Conservation (phyloP, 1,284 basidiomycete species). For the Psilocybe mexicana region DNA sequence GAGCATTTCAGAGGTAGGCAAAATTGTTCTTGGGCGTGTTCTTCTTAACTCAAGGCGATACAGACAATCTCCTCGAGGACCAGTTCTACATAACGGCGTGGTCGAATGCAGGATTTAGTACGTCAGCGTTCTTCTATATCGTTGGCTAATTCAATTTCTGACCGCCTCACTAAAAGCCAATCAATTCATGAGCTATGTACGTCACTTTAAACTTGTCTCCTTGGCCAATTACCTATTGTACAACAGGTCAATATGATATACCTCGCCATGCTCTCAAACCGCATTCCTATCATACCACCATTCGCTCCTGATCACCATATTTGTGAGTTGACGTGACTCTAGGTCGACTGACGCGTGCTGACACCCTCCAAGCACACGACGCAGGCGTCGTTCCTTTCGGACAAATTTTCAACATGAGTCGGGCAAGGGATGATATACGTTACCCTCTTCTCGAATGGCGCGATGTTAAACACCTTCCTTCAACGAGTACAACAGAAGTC, state of each 20-base stretch:
- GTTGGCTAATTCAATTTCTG: neutral
- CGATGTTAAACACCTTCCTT: conserved; percentile 30
- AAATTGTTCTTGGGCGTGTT: neutral
- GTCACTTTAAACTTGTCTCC: neutral
- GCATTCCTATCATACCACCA: conserved; percentile 41
- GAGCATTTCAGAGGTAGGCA: conserved; percentile 25
- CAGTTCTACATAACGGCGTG: conserved; percentile 32
- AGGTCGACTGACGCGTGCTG: neutral
- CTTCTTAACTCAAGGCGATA: neutral
- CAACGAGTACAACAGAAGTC: conserved; percentile 17
- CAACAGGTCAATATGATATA: conserved; percentile 39
- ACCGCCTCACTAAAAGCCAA: conserved; percentile 14
- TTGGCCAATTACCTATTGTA: neutral
- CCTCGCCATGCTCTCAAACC: conserved; percentile 36
- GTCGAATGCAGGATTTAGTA: conserved; percentile 33
- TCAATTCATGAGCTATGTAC: conserved; percentile 31
- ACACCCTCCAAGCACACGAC: neutral
- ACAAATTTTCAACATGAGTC: conserved; percentile 38
- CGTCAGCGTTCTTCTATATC: conserved; percentile 11
- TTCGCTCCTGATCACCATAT: conserved; percentile 38
- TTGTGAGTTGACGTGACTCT: conserved; percentile 18
- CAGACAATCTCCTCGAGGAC: conserved; percentile 32
- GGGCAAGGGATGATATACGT: conserved; percentile 27
- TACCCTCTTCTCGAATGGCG: conserved; percentile 42
- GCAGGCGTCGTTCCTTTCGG: conserved; percentile 28